These are phyloP conservation scores for Monilinia polystroma DNA, from an alignment of 2,329 filamentous ascomycete genomes.

Conservation along the genomic window DNA sequence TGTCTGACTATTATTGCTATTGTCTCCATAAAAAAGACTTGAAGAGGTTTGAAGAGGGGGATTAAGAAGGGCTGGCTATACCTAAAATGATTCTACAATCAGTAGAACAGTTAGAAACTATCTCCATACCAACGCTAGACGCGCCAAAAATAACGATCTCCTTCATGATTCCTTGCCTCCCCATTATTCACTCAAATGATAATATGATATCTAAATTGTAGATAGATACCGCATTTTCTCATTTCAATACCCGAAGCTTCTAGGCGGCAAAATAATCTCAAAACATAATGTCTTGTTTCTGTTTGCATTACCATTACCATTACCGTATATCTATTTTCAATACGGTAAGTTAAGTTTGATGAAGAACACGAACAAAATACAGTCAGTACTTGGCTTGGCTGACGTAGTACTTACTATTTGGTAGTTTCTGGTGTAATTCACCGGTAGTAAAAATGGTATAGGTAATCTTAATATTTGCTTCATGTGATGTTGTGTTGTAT, in stretches of 20 bases:
- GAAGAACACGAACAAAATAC: conserved; percentile 18
- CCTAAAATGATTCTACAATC: neutral
- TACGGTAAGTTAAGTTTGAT: conserved; percentile 12
- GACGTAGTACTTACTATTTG: conserved; percentile 18
- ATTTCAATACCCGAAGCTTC: conserved; percentile 15
- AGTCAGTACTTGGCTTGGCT: conserved; percentile 13
- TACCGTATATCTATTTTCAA: conserved; percentile 7
- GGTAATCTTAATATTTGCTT: conserved; percentile 20
- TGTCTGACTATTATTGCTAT: conserved; percentile 8
- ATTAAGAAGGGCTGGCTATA: conserved; percentile 6
- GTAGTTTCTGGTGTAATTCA: conserved; percentile 8
- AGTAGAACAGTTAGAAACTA: neutral
- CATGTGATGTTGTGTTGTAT: conserved; percentile 1
- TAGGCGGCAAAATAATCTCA: conserved; percentile 9
- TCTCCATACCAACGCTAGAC: neutral
- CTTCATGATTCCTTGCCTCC: conserved; percentile 1
- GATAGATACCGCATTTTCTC: conserved; percentile 1
- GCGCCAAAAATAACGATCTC: conserved; percentile 13
- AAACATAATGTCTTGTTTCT: conserved; percentile 2
- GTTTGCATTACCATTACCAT: conserved; percentile 15
- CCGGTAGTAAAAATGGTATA: conserved; percentile 19
- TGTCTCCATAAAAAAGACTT: conserved; percentile 9
- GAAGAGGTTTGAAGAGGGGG: neutral
- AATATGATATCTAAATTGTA: neutral
- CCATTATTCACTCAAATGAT: conserved; percentile 9